Evolutionary conservation across 2,329 filamentous ascomycete species (phyloP).

Genomic region (Rosellinia necatrix): DNA sequence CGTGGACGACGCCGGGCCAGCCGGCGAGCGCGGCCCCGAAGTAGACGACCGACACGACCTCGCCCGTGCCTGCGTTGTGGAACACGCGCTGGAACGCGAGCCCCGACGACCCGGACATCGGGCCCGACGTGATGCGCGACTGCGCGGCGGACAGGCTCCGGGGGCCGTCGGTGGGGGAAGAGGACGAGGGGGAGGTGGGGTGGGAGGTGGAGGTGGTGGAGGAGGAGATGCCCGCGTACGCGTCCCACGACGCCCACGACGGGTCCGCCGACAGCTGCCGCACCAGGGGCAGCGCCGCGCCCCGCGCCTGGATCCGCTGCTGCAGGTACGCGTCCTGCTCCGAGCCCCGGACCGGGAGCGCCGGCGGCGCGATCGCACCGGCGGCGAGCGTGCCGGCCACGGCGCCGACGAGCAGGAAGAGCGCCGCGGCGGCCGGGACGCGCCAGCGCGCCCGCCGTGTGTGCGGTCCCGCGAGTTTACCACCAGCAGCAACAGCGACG

Average conservation of each 20-base stretch:
- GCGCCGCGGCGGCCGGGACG: conserved; percentile 36
- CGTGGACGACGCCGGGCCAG: conserved; percentile 75
- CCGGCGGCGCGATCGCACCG: conserved; percentile 50
- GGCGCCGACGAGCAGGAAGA: conserved; percentile 50
- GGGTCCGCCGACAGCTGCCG: conserved; percentile 51
- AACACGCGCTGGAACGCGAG: conserved; percentile 65
- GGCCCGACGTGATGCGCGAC: conserved; percentile 46
- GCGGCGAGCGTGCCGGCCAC: conserved; percentile 45
- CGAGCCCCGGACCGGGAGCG: conserved; percentile 46
- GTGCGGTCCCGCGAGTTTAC: conserved; percentile 24
- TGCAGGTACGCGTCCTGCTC: conserved; percentile 48
- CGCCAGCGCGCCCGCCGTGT: conserved; percentile 35
- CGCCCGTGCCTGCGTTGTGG: conserved; percentile 61
- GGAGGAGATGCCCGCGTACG: conserved; percentile 41
- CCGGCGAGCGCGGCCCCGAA: conserved; percentile 68
- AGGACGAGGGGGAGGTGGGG: background rate
- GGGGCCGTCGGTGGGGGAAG: background rate
- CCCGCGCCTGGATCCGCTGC: conserved; percentile 47
- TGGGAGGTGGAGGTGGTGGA: background rate
- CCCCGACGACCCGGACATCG: conserved; percentile 48
- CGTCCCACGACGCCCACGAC: conserved; percentile 47
- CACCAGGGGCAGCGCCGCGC: conserved; percentile 54
- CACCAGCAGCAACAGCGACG: no score
- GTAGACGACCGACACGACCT: conserved; percentile 67
- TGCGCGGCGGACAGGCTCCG: background rate